Base-by-base conservation (phyloP, 495 filamentous ascomycete genomes). In the Hypoxylon fuscum region DNA sequence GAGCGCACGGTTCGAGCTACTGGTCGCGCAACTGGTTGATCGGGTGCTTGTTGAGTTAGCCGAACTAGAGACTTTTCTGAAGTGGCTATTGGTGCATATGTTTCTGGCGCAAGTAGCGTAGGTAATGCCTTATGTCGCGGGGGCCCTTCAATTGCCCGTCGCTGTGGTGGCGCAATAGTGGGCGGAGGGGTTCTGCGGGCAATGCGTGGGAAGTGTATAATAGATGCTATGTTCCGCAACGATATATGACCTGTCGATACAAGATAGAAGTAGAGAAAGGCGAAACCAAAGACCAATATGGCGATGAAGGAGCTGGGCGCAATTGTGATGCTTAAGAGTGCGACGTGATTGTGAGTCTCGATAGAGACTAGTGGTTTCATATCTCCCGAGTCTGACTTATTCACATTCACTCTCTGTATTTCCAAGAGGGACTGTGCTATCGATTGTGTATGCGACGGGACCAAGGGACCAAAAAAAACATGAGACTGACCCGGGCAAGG, bases 221-320 rank as follows among this genome's bases (percentile, higher is more conserved):
- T 17, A 8, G 68, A 55, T 29, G 67, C 11, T 2, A 71, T 41
- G 18, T 56, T 63, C 27, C 64, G 43, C 15, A 68, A 5, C 7
- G 55, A 59, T 17, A 72, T 62, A 80, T 66, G 55, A n/a, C 67
- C 60, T 5, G 46, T 51, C 2, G 61, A 64, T 12, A 66, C 64
- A 47, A 87, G 71, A 66, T 85, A 83, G 43, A 85, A 45, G 66
- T 74, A 80, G 50, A 77, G 62, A 35, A 81, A 81, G 51, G 80
- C 59, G 51, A 89, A 72, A 14, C 78, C 64, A 42, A 86, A 69
- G 50, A 83, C 63, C 57, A 86, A 74, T 34, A 73, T 70, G 18
- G 71, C 77, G 60, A 86, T 66, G 64, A 78, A 82, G 52, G 82
- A 79, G 66, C 79, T 79, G 11, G 82, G 81, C 22, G 80, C 79